Evolutionary conservation across 768 basidiomycete species (phyloP).

Genomic region (Serpula lacrymans): DNA sequence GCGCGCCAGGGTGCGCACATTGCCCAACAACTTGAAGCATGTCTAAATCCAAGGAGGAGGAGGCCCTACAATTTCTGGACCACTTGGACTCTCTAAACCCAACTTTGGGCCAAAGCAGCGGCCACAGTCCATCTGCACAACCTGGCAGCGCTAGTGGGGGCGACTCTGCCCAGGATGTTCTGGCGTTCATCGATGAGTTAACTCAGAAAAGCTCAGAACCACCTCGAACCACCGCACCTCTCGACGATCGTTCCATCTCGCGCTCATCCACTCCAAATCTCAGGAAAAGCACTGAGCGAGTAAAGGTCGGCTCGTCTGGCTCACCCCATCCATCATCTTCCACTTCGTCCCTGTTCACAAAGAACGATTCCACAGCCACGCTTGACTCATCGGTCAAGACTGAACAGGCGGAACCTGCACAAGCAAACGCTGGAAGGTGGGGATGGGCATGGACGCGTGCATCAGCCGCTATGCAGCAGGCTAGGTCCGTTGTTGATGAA

Average conservation of each 20-base stretch:
- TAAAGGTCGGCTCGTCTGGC: conserved; percentile 55
- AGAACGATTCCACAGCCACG: conserved; percentile 26
- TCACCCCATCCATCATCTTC: conserved; percentile 37
- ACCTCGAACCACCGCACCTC: conserved; percentile 52
- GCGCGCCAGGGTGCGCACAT: no score
- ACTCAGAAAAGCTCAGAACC: conserved; percentile 87
- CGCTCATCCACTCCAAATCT: conserved; percentile 69
- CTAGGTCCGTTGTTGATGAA: conserved; percentile 85
- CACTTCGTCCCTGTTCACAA: conserved; percentile 38
- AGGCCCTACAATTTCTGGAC: conserved; percentile 90
- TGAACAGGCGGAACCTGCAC: conserved; percentile 11
- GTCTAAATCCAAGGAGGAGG: conserved; percentile 77
- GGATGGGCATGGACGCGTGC: conserved; percentile 87
- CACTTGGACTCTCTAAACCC: conserved; percentile 84
- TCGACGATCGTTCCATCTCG: conserved; percentile 55
- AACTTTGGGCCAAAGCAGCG: conserved; percentile 14
- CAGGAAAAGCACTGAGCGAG: conserved; percentile 75
- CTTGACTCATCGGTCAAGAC: conserved; percentile 17
- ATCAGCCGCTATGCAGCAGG: conserved; percentile 83
- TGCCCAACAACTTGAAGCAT: no score
- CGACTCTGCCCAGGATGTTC: conserved; percentile 77
- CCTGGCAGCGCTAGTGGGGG: conserved; percentile 39
- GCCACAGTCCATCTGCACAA: conserved; percentile 23
- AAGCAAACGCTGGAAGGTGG: conserved; percentile 52
- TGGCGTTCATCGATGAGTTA: conserved; percentile 93